Evolutionary conservation across 164 flowering plant genomes (phyloP).

Genomic region (Nymphaea thermarum): DNA sequence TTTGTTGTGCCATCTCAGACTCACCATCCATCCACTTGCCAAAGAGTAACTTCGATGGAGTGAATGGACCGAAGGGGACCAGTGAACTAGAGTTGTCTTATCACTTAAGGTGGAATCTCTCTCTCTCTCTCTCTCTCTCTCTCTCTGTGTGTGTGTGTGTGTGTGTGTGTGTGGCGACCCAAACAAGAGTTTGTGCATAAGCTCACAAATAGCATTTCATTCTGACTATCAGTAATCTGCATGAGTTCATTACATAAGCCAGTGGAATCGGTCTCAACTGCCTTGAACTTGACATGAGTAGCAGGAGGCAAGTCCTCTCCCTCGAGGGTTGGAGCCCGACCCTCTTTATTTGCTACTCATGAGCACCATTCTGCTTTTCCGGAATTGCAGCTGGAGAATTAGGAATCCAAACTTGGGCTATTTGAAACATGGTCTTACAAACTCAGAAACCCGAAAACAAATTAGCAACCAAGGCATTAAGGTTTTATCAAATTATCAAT

Average conservation of each 20-base stretch:
- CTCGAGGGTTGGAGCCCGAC: conserved; percentile 39
- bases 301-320: conserved; percentile 89
- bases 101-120: no score
- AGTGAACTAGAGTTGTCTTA: no score
- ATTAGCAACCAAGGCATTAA: no score
- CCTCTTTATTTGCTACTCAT: conserved; percentile 33
- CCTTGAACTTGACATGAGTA: conserved; percentile 78
- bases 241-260: conserved; percentile 82
- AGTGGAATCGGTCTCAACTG: conserved; percentile 78
- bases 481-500: neutral
- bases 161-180: no score
- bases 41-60: no score
- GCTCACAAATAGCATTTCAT: no score
- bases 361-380: conserved; percentile 64
- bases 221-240: conserved; percentile 33
- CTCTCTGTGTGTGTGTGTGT: no score
- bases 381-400: conserved; percentile 50
- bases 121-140: no score
- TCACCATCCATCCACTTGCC: no score
- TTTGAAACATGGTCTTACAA: conserved; percentile 73
- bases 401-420: conserved; percentile 73
- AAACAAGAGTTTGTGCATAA: no score
- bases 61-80: no score
- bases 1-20: no score
- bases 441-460: conserved; percentile 26